Evolutionary conservation across 139 green algal species (phyloP).

Genomic region (Deuterostichococcus epilithicus): DNA sequence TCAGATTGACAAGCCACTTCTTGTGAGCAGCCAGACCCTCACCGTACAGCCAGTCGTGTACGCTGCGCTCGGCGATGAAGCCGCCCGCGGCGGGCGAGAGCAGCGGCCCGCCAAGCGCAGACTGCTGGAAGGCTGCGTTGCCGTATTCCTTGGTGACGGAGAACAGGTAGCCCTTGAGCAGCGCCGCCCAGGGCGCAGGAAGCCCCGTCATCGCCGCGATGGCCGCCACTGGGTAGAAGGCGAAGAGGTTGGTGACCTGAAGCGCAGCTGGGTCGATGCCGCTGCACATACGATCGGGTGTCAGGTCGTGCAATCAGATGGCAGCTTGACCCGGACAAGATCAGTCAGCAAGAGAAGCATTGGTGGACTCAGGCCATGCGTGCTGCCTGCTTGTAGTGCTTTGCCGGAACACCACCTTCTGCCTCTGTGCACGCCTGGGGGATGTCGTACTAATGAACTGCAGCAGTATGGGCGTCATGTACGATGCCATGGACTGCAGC

Average conservation of each 20-base stretch:
- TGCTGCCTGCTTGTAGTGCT: too few relatives aligned
- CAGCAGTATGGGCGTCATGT: not conserved
- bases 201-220: slow-evolving; percentile 5
- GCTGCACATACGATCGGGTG: too few relatives aligned
- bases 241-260: not conserved
- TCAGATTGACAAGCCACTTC: too few relatives aligned
- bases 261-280: not conserved
- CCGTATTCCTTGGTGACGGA: not conserved
- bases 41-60: slow-evolving; percentile 33
- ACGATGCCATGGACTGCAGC: not conserved
- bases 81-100: slow-evolving; percentile 2
- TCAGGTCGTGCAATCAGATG: not conserved
- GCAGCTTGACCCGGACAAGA: too few relatives aligned
- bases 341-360: too few relatives aligned
- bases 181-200: not conserved
- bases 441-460: not conserved
- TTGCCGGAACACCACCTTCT: too few relatives aligned
- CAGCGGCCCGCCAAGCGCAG: not conserved
- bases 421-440: not conserved
- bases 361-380: too few relatives aligned
- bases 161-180: slow-evolving; percentile 27
- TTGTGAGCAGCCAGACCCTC: not conserved
- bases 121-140: not conserved
- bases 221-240: not conserved
- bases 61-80: slow-evolving; percentile 15